Conservation (phyloP, 768 basidiomycete species). For the Agaricus subrufescens region DNA sequence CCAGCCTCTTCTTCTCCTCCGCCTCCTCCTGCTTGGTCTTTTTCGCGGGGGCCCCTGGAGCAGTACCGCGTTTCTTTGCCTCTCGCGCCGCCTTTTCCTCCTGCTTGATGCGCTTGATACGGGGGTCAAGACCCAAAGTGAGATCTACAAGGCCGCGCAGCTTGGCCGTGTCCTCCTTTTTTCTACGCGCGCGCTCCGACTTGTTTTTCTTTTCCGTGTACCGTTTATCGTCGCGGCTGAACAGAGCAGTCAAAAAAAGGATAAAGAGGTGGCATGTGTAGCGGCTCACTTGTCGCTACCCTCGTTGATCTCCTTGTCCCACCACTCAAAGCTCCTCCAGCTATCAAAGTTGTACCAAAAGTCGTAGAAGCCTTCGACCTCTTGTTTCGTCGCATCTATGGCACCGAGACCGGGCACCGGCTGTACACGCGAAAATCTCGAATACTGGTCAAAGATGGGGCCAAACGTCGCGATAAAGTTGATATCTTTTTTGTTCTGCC, state of each 20-base stretch:
- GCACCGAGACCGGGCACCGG: slow-evolving; percentile 82
- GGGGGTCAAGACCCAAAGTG: slow-evolving; percentile 79
- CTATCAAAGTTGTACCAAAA: slow-evolving; percentile 99
- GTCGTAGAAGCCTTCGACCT: slow-evolving; percentile 93
- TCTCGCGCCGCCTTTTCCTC: slow-evolving; percentile 94
- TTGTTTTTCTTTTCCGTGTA: slow-evolving; percentile 99
- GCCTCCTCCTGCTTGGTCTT: slow-evolving; percentile 65
- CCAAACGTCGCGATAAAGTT: slow-evolving; percentile 71
- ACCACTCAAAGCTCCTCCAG: slow-evolving; percentile 97
- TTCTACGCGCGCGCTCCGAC: slow-evolving; percentile 88
- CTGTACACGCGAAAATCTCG: slow-evolving; percentile 84
- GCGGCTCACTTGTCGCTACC: slow-evolving; percentile 82
- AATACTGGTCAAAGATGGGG: slow-evolving; percentile 86
- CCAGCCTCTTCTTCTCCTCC: slow-evolving; percentile 69
- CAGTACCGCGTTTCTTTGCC: slow-evolving; percentile 67
- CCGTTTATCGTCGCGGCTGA: slow-evolving; percentile 94
- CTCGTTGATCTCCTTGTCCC: slow-evolving; percentile 98
- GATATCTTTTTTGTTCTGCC: slow-evolving; percentile 39
- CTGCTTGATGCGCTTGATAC: slow-evolving; percentile 95
- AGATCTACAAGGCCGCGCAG: slow-evolving; percentile 84
- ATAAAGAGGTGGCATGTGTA: neutral
- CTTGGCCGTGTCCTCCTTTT: slow-evolving; percentile 96
- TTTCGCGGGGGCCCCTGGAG: slow-evolving; percentile 55
- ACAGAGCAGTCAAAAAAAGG: neutral
- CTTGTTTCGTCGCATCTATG: slow-evolving; percentile 66